Evolutionary conservation across 1,284 basidiomycete genomes (phyloP), one percentile per base, ranked within the genome.

Genomic region (Rhodotorula sp.): DNA sequence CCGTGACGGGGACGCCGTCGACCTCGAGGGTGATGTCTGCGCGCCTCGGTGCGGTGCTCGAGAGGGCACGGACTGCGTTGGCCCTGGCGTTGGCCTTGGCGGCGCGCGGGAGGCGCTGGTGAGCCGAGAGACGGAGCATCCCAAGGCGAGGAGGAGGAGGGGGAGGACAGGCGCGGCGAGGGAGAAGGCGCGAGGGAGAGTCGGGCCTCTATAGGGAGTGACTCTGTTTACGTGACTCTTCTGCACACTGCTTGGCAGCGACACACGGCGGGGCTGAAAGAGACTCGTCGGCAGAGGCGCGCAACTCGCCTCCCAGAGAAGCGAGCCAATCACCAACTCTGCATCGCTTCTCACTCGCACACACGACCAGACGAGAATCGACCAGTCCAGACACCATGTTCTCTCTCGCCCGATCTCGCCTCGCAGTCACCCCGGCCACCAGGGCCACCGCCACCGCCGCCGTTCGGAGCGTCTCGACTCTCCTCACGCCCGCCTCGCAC

Each of bases 1-100:
- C 76, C 20, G 74, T 70, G 48, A 79, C 79, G 43, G 76, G 73
- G 16, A 78, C 77, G 47, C 79, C 79, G 57, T 80, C 79, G 64
- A 80, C 71, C 62, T 79, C 78, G 60, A 80, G 71, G 26, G 71
- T 72, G 68, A 79, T 73, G 58, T 78, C 65, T 52, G 76, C 73
- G n/a, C 62, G 26, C 52, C 72, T 56, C 16, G 31, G 21, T 0
- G 68, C 21, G 29, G 69, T 62, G 20, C 68, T 58, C 14, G 67
- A 47, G 59, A 76, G 61, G 51, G 62, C 23, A n/a, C 70, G 64
- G 56, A 34, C 34, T 20, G 65, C 16, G 29, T 31, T 4, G 39
- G 58, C 21, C 1, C 29, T 4, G 39, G 58, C 15, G 39, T 0
- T 43, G 26, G 61, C 43, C 52, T 58, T 56, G 26, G 58, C 26